Evolutionary conservation across 352 stramenopile genomes (phyloP).

Genomic region (Phytophthora multivora): DNA sequence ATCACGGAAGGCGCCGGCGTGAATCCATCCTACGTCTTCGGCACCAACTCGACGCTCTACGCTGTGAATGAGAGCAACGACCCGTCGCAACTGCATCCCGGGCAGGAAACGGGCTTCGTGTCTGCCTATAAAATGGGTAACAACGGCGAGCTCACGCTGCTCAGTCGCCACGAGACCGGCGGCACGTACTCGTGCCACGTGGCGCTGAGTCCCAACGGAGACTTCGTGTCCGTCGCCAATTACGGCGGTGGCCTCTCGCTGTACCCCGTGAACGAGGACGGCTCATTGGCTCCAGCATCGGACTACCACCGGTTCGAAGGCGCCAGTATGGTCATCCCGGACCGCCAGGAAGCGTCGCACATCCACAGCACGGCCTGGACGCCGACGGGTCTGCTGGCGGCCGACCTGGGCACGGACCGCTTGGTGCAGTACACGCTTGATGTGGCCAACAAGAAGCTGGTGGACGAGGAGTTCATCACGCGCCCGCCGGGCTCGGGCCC

Average conservation of each 20-base stretch:
- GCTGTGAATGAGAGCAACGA: constrained; percentile 74
- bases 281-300: constrained; percentile 45
- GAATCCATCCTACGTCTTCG: constrained; percentile 73
- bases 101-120: constrained; percentile 61
- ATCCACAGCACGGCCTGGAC: constrained; percentile 81
- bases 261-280: constrained; percentile 62
- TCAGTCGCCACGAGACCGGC: constrained; percentile 59
- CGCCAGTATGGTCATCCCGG: constrained; percentile 47
- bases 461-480: constrained; percentile 44
- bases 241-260: constrained; percentile 70
- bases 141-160: constrained; percentile 40
- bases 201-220: constrained; percentile 42
- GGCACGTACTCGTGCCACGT: constrained; percentile 72
- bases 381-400: constrained; percentile 44
- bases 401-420: constrained; percentile 75
- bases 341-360: constrained; percentile 77
- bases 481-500: constrained; percentile 58
- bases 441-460: constrained; percentile 40
- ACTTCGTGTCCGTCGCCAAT: constrained; percentile 76
- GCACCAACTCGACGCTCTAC: constrained; percentile 54
- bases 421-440: constrained; percentile 69
- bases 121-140: constrained; percentile 53
- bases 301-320: constrained; percentile 56
- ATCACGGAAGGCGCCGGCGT: constrained; percentile 57
- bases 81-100: constrained; percentile 28